Evolutionary conservation across 2,329 filamentous ascomycete genomes (phyloP).

Genomic region (Davidsoniella eucalypti): DNA sequence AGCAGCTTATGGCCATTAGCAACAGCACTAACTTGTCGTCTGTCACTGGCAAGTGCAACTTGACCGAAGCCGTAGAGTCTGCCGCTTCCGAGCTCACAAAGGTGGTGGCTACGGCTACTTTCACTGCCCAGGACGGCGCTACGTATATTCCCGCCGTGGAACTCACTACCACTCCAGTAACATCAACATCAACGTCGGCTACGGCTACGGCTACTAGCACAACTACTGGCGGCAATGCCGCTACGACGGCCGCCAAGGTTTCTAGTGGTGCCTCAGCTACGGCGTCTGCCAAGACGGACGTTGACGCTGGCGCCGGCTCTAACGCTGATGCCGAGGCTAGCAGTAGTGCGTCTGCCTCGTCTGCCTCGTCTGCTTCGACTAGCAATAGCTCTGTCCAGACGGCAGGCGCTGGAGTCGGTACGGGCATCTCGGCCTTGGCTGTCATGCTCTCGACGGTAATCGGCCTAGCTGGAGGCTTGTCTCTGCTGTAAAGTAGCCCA

Average conservation of each 20-base stretch:
- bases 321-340: neutral
- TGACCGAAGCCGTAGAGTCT: neutral
- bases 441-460: too few relatives aligned
- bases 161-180: neutral
- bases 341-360: too few relatives aligned
- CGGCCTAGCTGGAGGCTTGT: neutral
- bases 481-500: neutral
- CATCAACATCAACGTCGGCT: neutral
- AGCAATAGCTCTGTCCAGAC: too few relatives aligned
- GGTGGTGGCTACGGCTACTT: neutral
- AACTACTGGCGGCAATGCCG: neutral
- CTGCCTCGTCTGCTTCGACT: too few relatives aligned
- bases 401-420: too few relatives aligned
- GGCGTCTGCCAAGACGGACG: neutral
- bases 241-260: neutral
- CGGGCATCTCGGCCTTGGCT: neutral
- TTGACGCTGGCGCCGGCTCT: neutral
- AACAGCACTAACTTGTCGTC: conserved; percentile 7
- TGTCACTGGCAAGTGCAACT: conserved; percentile 11
- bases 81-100: neutral
- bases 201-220: neutral
- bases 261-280: neutral
- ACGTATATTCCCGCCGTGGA: neutral
- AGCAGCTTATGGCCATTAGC: conserved; percentile 12
- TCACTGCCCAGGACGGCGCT: neutral